Evolutionary conservation across 768 basidiomycete genomes (phyloP).

Genomic region (Phylloporus sp.): DNA sequence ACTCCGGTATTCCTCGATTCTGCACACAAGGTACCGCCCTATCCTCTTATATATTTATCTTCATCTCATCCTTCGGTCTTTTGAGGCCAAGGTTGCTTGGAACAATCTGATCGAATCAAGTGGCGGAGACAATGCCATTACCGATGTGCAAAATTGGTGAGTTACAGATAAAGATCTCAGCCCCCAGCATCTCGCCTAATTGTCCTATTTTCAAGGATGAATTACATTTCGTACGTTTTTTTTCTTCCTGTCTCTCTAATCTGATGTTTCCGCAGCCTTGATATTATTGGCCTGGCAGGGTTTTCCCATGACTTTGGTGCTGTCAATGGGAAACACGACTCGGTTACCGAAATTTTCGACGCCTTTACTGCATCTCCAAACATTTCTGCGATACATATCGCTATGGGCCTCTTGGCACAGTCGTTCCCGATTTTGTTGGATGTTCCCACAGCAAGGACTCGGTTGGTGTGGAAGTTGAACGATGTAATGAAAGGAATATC

Average conservation of each 20-base stretch:
- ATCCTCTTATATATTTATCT: not conserved
- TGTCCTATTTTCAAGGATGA: constrained; percentile 25
- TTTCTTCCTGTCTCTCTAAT: not conserved
- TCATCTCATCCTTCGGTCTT: not conserved
- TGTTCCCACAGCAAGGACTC: constrained; percentile 37
- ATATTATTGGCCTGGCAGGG: constrained; percentile 57
- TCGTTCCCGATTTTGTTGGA: constrained; percentile 34
- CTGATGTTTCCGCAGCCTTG: constrained; percentile 35
- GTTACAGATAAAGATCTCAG: not conserved
- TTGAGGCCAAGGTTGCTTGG: constrained; percentile 31
- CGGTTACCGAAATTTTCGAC: constrained; percentile 41
- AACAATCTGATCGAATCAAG: constrained; percentile 23
- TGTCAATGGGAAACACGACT: constrained; percentile 44
- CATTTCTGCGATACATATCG: constrained; percentile 24
- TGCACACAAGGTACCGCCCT: constrained; percentile 20
- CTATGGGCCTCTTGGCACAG: constrained; percentile 35
- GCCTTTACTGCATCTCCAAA: constrained; percentile 24
- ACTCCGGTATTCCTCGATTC: constrained; percentile 26
- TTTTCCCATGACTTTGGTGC: constrained; percentile 59
- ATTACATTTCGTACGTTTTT: constrained; percentile 29
- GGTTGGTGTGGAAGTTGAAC: constrained; percentile 29
- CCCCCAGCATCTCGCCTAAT: not conserved
- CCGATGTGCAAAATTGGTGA: constrained; percentile 38
- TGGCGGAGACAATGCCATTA: constrained; percentile 21
- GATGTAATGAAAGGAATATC: constrained; percentile 40